Evolutionary conservation across 495 filamentous ascomycete species (phyloP).

Genomic region (Tuber microsphaerosporum): DNA sequence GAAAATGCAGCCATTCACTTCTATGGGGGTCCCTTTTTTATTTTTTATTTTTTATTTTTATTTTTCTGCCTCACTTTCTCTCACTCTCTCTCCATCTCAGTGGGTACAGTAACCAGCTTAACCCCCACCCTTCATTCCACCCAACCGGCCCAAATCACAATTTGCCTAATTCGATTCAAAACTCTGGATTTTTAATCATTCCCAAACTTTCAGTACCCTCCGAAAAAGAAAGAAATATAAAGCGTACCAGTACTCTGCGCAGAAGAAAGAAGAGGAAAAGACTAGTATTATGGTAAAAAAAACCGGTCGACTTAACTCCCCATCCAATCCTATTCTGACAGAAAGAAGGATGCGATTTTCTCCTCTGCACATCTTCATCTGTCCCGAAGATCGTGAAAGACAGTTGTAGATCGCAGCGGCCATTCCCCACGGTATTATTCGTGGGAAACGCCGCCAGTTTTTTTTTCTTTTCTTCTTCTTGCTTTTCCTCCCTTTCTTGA

Average conservation of each 20-base stretch:
- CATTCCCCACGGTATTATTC: slow-evolving; percentile 3
- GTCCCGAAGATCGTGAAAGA: slow-evolving; percentile 38
- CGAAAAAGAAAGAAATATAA: not conserved
- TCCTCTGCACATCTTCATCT: slow-evolving; percentile 26
- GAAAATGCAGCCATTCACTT: slow-evolving; percentile 20
- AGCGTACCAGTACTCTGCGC: not conserved
- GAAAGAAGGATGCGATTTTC: not conserved
- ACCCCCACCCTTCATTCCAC: not conserved
- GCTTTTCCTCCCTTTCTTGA: not conserved
- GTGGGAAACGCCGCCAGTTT: not conserved
- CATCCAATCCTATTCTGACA: not conserved
- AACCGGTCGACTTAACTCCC: not conserved
- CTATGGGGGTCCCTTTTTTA: not conserved
- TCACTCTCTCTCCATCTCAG: not conserved
- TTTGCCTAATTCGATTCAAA: slow-evolving; percentile 3
- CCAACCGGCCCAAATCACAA: not conserved
- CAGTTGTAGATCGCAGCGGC: slow-evolving; percentile 31
- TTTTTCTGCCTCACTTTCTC: not conserved
- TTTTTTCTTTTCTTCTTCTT: not conserved
- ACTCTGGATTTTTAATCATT: slow-evolving; percentile 4
- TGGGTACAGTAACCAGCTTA: not conserved
- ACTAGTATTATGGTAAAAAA: slow-evolving; percentile 6
- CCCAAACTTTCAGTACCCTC: not conserved
- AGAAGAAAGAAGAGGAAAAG: slow-evolving; percentile 28
- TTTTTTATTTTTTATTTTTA: not conserved